Evolutionary conservation across 768 basidiomycete species (phyloP).

Genomic region (Trametes maxima): DNA sequence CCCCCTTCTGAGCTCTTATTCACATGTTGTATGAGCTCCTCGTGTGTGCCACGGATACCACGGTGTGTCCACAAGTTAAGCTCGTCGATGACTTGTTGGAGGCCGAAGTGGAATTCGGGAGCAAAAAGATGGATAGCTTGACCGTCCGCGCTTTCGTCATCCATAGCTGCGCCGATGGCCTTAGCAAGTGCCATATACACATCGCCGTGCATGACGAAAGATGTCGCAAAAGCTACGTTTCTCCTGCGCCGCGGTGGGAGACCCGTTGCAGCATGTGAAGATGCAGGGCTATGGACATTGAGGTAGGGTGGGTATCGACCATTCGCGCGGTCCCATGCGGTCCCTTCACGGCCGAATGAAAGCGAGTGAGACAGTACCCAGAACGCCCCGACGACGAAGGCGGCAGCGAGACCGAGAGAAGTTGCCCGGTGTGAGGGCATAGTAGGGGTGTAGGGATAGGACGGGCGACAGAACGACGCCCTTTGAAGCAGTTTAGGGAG

Average conservation of each 20-base stretch:
- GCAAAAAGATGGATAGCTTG: slow-evolving; percentile 36
- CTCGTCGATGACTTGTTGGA: slow-evolving; percentile 37
- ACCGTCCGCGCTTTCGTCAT: slow-evolving; percentile 22
- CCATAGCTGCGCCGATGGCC: slow-evolving; percentile 37
- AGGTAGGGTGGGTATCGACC: slow-evolving; percentile 8
- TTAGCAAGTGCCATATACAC: slow-evolving; percentile 41
- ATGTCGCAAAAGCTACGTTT: slow-evolving; percentile 39
- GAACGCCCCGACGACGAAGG: not conserved
- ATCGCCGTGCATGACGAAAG: slow-evolving; percentile 40
- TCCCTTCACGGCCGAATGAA: not conserved
- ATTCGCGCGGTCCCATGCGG: not conserved
- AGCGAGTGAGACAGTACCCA: slow-evolving; percentile 11
- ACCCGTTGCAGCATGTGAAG: not conserved
- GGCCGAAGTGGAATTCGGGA: slow-evolving; percentile 36
- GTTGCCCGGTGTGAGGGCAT: slow-evolving; percentile 1
- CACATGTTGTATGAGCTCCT: slow-evolving; percentile 34
- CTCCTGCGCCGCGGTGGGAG: slow-evolving; percentile 20
- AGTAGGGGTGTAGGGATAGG: not conserved
- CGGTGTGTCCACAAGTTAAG: slow-evolving; percentile 34
- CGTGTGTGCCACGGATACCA: slow-evolving; percentile 29
- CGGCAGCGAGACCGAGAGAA: slow-evolving; percentile 1
- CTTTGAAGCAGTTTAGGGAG: not conserved
- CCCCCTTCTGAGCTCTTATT: slow-evolving; percentile 19
- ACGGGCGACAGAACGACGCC: not conserved
- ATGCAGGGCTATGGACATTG: not conserved